Base-by-base conservation (phyloP, 2,329 filamentous ascomycete species). In the Penicillium sp. region DNA sequence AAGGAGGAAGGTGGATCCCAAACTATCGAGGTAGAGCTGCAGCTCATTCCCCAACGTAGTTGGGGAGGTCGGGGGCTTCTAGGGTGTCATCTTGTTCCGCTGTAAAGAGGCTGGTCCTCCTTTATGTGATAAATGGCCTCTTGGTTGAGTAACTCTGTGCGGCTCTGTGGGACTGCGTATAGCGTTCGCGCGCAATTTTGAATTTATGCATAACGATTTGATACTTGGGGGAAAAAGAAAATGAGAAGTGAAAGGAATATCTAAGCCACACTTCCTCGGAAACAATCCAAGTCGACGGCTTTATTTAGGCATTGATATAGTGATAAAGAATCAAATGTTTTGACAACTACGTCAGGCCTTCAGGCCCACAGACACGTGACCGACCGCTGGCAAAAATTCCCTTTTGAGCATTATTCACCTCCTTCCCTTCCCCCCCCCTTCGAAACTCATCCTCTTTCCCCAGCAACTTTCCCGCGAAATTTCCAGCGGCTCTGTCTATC, bases 1-100 rank as follows among this genome's bases (percentile, higher is more conserved):
- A 76, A 77, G 58, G 70, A 71, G 45, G 51, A 75, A 69, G 43
- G 69, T 67, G 62, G 74, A 72, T 53, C 78, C 81, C 67, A 83
- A 6, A 60, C 69, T 20, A 71, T 75, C 49, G 75, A 91, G 61
- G 73, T 94, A 55, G 82, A 86, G 54, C 75, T 97, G 66, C 86
- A 84, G 60, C 76, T 99, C 60, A 90, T 81, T 46, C 93, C 93
- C 51, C 83, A 85, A 65, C 84, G 85, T 43, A 82, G 92, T 69
- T 99, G 94, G 93, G 93, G 93, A 63, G 94, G 94, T 27, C 82
- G 91, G 73, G 94, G 93, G 12, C 78, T 95, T 72, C 77, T 99
- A 66, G 93, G 93, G 52, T 99, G 93, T 73, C 92, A 97, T 77
- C 84, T 97, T 60, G 76, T 96, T 62, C 91, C 90, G 25, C 64